These are phyloP conservation scores for Arthrobotrys pseudoclavata DNA, from an alignment of 2,329 filamentous ascomycete genomes.

Conservation along the genomic window DNA sequence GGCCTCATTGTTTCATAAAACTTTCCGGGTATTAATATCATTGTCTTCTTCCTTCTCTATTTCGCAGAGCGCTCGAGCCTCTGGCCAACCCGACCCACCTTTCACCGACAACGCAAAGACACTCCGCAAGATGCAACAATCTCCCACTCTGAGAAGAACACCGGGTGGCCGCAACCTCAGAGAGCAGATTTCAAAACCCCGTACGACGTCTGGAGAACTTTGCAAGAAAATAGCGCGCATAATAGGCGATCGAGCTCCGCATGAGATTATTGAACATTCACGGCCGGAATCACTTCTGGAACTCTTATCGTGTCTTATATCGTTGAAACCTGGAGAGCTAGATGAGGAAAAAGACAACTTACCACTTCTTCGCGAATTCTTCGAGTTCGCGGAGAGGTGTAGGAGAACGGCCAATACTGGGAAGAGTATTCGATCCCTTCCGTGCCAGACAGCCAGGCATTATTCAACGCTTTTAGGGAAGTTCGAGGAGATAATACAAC, in stretches of 20 bases:
- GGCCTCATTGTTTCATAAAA: no score
- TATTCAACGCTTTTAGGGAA: neutral
- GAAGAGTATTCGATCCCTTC: neutral
- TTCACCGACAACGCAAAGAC: no score
- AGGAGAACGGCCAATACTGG: conserved; percentile 3
- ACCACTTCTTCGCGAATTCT: neutral
- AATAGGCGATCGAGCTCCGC: neutral
- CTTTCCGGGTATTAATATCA: no score
- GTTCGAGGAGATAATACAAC: neutral
- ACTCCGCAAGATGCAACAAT: neutral
- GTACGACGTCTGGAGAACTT: neutral
- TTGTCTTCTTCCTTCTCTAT: no score
- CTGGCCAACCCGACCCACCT: no score
- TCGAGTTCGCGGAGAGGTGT: conserved; percentile 6
- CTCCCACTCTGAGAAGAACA: neutral
- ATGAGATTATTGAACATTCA: conserved; percentile 1
- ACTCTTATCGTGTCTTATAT: conserved; percentile 9
- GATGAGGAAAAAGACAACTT: neutral
- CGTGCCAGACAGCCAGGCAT: neutral
- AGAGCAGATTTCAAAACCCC: neutral
- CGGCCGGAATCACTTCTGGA: conserved; percentile 23
- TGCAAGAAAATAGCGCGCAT: neutral
- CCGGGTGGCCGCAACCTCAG: neutral
- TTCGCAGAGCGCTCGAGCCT: no score
- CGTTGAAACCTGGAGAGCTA: neutral